These are phyloP conservation scores for Multifurca ochricompacta DNA, from an alignment of 768 basidiomycete species.

Conservation along the genomic window DNA sequence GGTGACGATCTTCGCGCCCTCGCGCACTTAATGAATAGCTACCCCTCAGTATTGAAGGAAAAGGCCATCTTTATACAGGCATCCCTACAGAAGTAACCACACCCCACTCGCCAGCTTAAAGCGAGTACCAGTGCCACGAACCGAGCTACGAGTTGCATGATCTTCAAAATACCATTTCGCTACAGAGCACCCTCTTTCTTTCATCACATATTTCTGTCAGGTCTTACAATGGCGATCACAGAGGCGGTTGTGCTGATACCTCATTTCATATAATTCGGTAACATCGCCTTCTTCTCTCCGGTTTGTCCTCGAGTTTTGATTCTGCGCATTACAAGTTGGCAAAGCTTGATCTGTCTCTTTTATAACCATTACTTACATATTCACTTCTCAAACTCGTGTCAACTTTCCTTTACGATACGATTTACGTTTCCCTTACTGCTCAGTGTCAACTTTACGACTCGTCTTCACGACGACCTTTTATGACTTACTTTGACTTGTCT, in stretches of 20 bases:
- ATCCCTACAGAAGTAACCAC: constrained; percentile 9
- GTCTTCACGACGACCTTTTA: neutral
- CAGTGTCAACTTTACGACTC: neutral
- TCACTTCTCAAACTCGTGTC: constrained; percentile 6
- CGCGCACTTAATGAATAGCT: constrained; percentile 83
- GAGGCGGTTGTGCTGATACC: constrained; percentile 13
- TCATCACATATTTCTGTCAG: constrained; percentile 3
- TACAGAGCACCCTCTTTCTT: neutral
- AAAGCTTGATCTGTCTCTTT: constrained; percentile 11
- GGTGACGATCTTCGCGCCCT: constrained; percentile 78
- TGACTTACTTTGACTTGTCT: neutral
- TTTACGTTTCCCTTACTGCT: neutral
- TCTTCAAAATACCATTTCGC: neutral
- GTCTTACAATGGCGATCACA: neutral
- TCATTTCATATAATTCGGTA: constrained; percentile 12
- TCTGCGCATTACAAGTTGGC: constrained; percentile 9
- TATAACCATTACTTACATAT: constrained; percentile 12
- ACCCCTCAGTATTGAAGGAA: constrained; percentile 73
- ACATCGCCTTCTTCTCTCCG: neutral
- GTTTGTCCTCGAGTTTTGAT: constrained; percentile 1
- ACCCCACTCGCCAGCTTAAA: neutral
- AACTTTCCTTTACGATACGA: constrained; percentile 10
- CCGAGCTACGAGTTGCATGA: neutral
- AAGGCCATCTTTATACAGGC: constrained; percentile 13
- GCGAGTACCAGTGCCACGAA: neutral